These are phyloP conservation scores for Phialophora verrucosa DNA, from an alignment of 2,329 filamentous ascomycete genomes.

Conservation along the genomic window DNA sequence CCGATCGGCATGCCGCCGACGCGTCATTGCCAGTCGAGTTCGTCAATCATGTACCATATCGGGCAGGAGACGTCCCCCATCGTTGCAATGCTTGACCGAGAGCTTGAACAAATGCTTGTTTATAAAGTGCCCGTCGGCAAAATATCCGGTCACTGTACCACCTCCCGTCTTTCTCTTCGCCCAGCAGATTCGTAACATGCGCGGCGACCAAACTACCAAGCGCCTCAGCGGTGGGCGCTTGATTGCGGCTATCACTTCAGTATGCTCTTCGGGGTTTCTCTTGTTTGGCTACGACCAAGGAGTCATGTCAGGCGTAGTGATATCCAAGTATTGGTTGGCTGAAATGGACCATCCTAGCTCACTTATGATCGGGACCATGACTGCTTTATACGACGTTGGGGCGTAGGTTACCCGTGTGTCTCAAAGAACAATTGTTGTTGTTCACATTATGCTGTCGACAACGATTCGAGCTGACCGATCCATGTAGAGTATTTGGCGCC, in stretches of 20 bases:
- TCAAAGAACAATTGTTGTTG: not conserved
- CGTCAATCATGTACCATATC: slow-evolving; percentile 11
- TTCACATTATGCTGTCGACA: not conserved
- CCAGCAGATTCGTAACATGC: not conserved
- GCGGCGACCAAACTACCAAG: not conserved
- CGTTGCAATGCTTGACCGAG: slow-evolving; percentile 15
- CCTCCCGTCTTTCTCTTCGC: not conserved
- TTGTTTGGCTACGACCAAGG: slow-evolving; percentile 47
- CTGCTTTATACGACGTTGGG: slow-evolving; percentile 54
- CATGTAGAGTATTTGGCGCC: slow-evolving; percentile 51
- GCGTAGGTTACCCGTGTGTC: slow-evolving; percentile 40
- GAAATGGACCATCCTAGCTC: slow-evolving; percentile 56
- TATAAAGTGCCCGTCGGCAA: not conserved
- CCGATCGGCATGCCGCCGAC: slow-evolving; percentile 3
- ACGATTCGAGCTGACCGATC: not conserved
- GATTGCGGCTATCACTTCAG: slow-evolving; percentile 22
- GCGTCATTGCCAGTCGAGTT: slow-evolving; percentile 5
- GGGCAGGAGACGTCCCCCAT: not conserved
- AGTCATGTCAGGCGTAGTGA: slow-evolving; percentile 76
- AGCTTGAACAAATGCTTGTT: slow-evolving; percentile 8
- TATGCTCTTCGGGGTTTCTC: slow-evolving; percentile 31
- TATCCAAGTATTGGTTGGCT: slow-evolving; percentile 65
- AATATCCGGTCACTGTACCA: not conserved
- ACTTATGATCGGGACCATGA: slow-evolving; percentile 32
- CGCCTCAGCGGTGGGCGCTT: slow-evolving; percentile 11